Evolutionary conservation across 805 yeast species (phyloP), one percentile per base, ranked within the genome.

Genomic region (Yamadazyma nakazawae): DNA sequence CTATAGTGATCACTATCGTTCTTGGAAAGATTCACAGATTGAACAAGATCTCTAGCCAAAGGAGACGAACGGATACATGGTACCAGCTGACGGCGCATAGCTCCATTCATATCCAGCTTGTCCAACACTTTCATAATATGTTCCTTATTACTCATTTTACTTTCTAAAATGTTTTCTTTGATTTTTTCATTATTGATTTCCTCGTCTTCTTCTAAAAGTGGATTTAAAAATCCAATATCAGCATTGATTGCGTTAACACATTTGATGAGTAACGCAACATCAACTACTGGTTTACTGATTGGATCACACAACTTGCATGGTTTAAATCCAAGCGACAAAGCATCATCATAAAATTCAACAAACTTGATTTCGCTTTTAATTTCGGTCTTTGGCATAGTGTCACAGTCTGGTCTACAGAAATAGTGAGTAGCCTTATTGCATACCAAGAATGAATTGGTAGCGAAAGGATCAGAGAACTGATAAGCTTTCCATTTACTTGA

Each of bases 361-460:
- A 82, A 80, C 26, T 59, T 55, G 40, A 81, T 69, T 30, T 79
- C 81, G 34, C 67, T 51, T 54, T 70, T 65, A 54, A 76, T 60
- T 55, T 71, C 68, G 48, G 73, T 65, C 24, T 67, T 65, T 24
- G 71, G 69, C 34, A 72, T 64, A 11, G 68, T 58, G 63, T 81
- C 87, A 62, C 91, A 85, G 56, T 80, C 84, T 5, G 91, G 89
- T 42, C 88, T 79, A 54, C 90, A 84, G 42, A 78, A 75, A n/a
- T 56, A 53, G 45, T 67, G 67, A 21, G 62, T 62, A 26, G 64
- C 59, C 48, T 67, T 67, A 58, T 75, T 73, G 54, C 81, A 72
- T 18, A 80, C 84, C 41, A 70, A 64, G 53, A 84, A 84, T 21
- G 79, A 65, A 36, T 77, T 78, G 0, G 84, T 76, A 11, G 87